These are phyloP conservation scores for Spathaspora girioi DNA, from an alignment of 805 yeast species.

Conservation along the genomic window DNA sequence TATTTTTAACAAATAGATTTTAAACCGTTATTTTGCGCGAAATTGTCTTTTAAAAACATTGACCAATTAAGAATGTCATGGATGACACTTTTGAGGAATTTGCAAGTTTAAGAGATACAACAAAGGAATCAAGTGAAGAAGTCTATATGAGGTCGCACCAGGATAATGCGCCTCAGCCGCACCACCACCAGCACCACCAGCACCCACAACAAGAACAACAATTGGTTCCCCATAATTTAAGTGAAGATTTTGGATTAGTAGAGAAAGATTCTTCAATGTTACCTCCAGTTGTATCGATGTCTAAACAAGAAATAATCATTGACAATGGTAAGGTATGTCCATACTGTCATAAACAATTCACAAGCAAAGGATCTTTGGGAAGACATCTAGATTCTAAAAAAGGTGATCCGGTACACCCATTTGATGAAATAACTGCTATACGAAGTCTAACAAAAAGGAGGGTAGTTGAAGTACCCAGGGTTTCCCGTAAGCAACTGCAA, in stretches of 20 bases:
- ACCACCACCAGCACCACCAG: background rate
- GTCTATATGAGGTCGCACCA: background rate
- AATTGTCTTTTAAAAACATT: background rate
- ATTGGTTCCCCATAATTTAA: background rate
- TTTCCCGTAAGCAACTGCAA: background rate
- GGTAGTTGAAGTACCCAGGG: background rate
- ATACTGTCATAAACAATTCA: constrained; percentile 51
- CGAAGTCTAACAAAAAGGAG: constrained; percentile 22
- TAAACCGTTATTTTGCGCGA: background rate
- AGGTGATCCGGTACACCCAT: constrained; percentile 52
- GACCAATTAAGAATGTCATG: background rate
- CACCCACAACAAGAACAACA: background rate
- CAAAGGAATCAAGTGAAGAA: background rate
- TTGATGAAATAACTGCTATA: constrained; percentile 41
- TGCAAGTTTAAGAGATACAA: background rate
- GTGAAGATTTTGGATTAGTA: background rate
- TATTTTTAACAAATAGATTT: background rate
- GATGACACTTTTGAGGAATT: background rate
- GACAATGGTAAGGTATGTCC: constrained; percentile 36
- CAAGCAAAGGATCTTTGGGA: constrained; percentile 58
- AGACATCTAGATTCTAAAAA: constrained; percentile 55
- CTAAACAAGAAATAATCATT: background rate
- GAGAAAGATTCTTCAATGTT: background rate
- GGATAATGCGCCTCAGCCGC: background rate
- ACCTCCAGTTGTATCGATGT: background rate